Evolutionary conservation across 108 stramenopile genomes (phyloP), one percentile per base, ranked within the genome.

Genomic region (Stephanodiscus triporus): DNA sequence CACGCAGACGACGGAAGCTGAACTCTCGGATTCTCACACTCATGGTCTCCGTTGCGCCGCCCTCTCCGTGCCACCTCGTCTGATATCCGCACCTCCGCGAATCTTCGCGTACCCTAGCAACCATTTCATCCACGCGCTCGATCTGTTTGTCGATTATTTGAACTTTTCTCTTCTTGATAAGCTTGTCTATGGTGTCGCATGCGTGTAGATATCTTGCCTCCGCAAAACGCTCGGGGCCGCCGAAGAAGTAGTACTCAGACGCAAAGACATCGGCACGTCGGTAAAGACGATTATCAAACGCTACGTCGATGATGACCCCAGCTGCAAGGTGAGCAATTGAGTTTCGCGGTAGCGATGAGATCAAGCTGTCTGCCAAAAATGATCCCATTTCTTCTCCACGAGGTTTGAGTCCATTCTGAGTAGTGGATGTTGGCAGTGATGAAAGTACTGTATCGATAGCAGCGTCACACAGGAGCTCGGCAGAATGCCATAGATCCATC

Each of bases 91-190:
- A 58, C 22, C 1, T 14, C 10, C 38, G 37, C 14, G 57, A 9
- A 66, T 85, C 83, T n/a, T 64, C 40, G 4, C 56, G 24, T 16
- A 85, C 73, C 64, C 64, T 68, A 13, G 54, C 71, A 2, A 86
- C 83, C 6, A 86, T 75, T 62, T 79, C 78, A 72, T 90, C 89
- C 10, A 92, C 84, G 9, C 89, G 82, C 24, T 84, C 84, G 7
- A 92, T 80, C 63, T 89, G 87, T 40, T 81, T 79, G 32, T 92
- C 91, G 57, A 92, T 87, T 6, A 92, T 76, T 37, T 81, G 85
- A 36, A 81, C 40, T 54, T 76, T 75, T 24, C 82, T 72, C 56
- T 80, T 90, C 48, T 64, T 70, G 10, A 89, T 54, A 27, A 92
- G 82, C 63, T 90, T 88, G 2, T 80, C 29, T 49, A 92, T 89